Percentiles rank a stretch among this genome's conserved stretches.
phyloP scores from a whole-genome alignment of 208 protist genomes.

The Acanthamoeba healyi region DNA sequence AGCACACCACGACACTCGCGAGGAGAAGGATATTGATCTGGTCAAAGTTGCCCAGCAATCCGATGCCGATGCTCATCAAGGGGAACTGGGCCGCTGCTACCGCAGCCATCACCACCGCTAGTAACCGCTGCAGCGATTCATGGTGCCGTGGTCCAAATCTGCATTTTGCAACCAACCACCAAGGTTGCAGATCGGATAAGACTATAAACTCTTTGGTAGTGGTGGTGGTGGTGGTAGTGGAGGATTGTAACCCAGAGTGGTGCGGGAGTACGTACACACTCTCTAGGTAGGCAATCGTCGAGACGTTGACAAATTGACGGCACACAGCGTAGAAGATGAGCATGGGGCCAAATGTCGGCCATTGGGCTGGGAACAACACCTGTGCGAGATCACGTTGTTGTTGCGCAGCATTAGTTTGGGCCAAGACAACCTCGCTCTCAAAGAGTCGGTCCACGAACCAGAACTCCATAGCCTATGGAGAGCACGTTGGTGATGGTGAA shows the following conservation, averaged over 20 bases:
- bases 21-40: neutral
- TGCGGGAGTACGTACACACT: conserved; percentile 30
- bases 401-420: too few relatives aligned
- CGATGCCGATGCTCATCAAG: neutral
- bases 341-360: neutral
- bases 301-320: conserved; percentile 7
- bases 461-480: neutral
- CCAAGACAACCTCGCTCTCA: too few relatives aligned
- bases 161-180: too few relatives aligned
- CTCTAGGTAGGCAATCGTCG: neutral
- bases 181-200: too few relatives aligned
- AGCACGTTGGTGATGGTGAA: conserved; percentile 14
- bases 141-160: conserved; percentile 10
- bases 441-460: neutral
- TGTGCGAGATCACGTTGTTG: too few relatives aligned
- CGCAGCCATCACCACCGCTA: neutral
- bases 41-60: neutral
- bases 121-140: conserved; percentile 6
- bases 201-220: too few relatives aligned
- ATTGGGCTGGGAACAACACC: neutral
- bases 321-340: neutral
- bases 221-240: too few relatives aligned
- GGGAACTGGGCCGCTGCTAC: conserved; percentile 25
- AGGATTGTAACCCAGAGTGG: too few relatives aligned
- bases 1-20: neutral